A percentile compares a stretch with the other conserved stretches of the same genome.
phyloP scores from a whole-genome alignment of 805 yeast genomes.

The Wickerhamiella brachini region DNA sequence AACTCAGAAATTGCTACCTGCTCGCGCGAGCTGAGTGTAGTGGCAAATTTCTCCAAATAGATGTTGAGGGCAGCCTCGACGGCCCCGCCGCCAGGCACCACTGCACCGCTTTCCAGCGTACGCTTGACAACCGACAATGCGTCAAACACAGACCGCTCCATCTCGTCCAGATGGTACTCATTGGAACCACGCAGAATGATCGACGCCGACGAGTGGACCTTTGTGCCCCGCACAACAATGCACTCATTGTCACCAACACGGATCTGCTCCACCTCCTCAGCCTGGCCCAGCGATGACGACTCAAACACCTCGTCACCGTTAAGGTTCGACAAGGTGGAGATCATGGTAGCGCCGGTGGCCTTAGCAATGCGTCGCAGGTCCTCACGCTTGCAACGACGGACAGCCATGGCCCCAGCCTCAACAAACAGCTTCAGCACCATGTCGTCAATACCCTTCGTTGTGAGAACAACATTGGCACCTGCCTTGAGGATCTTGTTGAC shows the following conservation, averaged over 20 bases:
- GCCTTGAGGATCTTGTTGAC: slow-evolving; percentile 66
- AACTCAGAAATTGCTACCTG: slow-evolving; percentile 97
- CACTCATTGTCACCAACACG: slow-evolving; percentile 94
- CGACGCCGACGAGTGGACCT: slow-evolving; percentile 82
- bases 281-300: slow-evolving; percentile 68
- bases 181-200: slow-evolving; percentile 91
- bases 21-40: slow-evolving; percentile 94
- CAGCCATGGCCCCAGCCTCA: slow-evolving; percentile 87
- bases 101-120: slow-evolving; percentile 82
- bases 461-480: slow-evolving; percentile 85
- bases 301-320: slow-evolving; percentile 95
- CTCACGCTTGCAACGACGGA: slow-evolving; percentile 92
- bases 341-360: slow-evolving; percentile 92
- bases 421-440: slow-evolving; percentile 82
- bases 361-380: slow-evolving; percentile 93
- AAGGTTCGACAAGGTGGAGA: slow-evolving; percentile 76
- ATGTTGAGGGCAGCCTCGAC: slow-evolving; percentile 94
- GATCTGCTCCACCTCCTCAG: slow-evolving; percentile 83
- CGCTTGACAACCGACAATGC: slow-evolving; percentile 90
- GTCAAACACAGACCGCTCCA: slow-evolving; percentile 95
- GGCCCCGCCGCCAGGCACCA: slow-evolving; percentile 99
- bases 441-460: slow-evolving; percentile 93
- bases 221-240: slow-evolving; percentile 78
- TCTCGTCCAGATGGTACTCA: slow-evolving; percentile 86
- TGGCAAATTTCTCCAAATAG: slow-evolving; percentile 91